phyloP scores from a whole-genome alignment of 2,329 filamentous ascomycete genomes.

The Paracamarosporium sp. region DNA sequence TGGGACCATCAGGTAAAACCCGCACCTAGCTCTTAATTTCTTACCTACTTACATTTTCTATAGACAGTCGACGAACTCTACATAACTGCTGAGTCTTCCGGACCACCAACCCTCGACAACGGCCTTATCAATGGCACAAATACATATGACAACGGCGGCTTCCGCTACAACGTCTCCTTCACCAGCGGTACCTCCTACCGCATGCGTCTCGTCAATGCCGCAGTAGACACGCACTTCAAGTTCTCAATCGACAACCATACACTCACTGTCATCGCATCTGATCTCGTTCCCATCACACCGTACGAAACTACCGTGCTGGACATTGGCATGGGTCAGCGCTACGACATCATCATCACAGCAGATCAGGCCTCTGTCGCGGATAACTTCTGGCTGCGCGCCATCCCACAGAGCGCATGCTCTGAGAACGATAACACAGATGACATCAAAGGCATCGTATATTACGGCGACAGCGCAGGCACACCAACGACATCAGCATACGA shows the following conservation, averaged over 20 bases:
- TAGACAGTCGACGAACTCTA: conserved; percentile 47
- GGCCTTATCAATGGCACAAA: conserved; percentile 55
- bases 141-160: conserved; percentile 39
- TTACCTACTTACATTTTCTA: not conserved
- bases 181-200: conserved; percentile 49
- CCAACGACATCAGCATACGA: conserved; percentile 43
- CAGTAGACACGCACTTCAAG: conserved; percentile 49
- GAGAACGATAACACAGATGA: conserved; percentile 39
- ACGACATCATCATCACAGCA: conserved; percentile 46
- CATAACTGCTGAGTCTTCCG: conserved; percentile 27
- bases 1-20: conserved; percentile 48
- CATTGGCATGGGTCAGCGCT: conserved; percentile 51
- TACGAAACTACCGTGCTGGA: conserved; percentile 49
- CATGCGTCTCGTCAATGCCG: conserved; percentile 52
- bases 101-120: conserved; percentile 48
- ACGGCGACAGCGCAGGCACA: conserved; percentile 28
- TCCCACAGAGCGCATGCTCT: conserved; percentile 49
- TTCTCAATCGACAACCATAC: conserved; percentile 54
- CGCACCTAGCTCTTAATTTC: not conserved
- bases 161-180: conserved; percentile 46
- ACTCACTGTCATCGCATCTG: conserved; percentile 51
- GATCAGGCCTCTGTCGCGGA: conserved; percentile 32
- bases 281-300: conserved; percentile 52
- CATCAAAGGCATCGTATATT: conserved; percentile 50
- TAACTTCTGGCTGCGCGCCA: conserved; percentile 47